These are phyloP conservation scores for Raffaelea arxii DNA, from an alignment of 2,329 filamentous ascomycete species.

Conservation along the genomic window DNA sequence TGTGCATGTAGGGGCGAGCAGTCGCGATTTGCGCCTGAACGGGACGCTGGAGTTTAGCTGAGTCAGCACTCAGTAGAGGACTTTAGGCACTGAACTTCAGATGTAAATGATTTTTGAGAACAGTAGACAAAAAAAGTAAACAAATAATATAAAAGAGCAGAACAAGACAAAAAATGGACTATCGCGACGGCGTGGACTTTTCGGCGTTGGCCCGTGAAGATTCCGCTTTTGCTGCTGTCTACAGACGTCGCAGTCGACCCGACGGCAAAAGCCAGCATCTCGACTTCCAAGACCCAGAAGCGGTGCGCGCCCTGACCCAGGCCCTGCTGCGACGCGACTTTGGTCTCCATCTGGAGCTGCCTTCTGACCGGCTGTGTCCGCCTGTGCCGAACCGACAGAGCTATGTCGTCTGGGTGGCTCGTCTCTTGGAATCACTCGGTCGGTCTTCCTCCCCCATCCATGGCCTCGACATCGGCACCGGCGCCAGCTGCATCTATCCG, in stretches of 20 bases:
- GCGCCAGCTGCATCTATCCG: constrained; percentile 85
- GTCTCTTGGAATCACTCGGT: constrained; percentile 59
- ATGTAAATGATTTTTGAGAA: too few species aligned
- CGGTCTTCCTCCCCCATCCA: constrained; percentile 33
- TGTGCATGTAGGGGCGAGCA: constrained; percentile 34
- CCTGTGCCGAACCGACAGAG: constrained; percentile 73
- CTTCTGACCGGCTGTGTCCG: constrained; percentile 73
- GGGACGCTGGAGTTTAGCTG: constrained; percentile 18
- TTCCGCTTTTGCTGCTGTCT: constrained; percentile 29
- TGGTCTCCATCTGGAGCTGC: constrained; percentile 58
- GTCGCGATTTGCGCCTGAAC: constrained; percentile 32
- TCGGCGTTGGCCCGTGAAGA: constrained; percentile 30
- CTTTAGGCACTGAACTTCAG: too few species aligned
- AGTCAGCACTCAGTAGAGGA: not conserved
- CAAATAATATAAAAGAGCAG: not conserved
- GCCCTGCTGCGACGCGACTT: constrained; percentile 71
- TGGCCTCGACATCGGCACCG: constrained; percentile 82
- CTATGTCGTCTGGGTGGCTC: constrained; percentile 84
- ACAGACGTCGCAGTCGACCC: too few species aligned
- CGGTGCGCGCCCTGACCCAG: constrained; percentile 74
- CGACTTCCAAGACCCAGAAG: constrained; percentile 70
- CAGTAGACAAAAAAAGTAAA: not conserved
- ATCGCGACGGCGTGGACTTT: constrained; percentile 32
- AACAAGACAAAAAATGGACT: constrained; percentile 25
- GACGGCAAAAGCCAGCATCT: constrained; percentile 45